A percentile compares a stretch with the other conserved stretches of the same genome.
phyloP scores from a whole-genome alignment of 352 stramenopile species.

The Phytophthora meadii region DNA sequence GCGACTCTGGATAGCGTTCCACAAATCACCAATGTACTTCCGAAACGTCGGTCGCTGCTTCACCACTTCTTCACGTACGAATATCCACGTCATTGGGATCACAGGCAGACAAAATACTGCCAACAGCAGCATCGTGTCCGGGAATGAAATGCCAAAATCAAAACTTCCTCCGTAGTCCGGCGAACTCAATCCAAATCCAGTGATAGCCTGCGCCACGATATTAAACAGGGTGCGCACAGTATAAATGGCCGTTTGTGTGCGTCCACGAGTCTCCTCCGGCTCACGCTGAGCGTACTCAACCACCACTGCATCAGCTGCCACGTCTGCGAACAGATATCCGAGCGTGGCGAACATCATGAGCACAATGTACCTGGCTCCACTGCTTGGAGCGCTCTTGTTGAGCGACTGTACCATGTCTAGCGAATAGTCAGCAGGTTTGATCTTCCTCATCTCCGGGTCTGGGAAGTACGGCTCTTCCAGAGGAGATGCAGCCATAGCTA shows the following conservation, averaged over 20 bases:
- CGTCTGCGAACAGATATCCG: slow-evolving; percentile 63
- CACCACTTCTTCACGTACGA: slow-evolving; percentile 54
- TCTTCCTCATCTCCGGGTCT: slow-evolving; percentile 32
- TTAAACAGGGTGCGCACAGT: slow-evolving; percentile 54
- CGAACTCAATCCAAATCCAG: slow-evolving; percentile 50
- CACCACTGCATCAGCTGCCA: slow-evolving; percentile 59
- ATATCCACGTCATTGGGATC: slow-evolving; percentile 58
- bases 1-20: slow-evolving; percentile 48
- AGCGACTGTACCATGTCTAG: slow-evolving; percentile 38
- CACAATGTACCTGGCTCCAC: slow-evolving; percentile 54
- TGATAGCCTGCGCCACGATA: slow-evolving; percentile 44
- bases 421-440: slow-evolving; percentile 46
- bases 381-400: slow-evolving; percentile 43
- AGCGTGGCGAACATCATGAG: slow-evolving; percentile 61
- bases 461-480: slow-evolving; percentile 52
- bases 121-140: slow-evolving; percentile 44
- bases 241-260: slow-evolving; percentile 62
- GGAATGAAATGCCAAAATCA: slow-evolving; percentile 51
- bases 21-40: slow-evolving; percentile 55
- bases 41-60: slow-evolving; percentile 33
- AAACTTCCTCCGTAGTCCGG: slow-evolving; percentile 55
- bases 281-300: slow-evolving; percentile 69
- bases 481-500: slow-evolving; percentile 42
- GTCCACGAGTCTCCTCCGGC: slow-evolving; percentile 53
- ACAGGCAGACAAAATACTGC: slow-evolving; percentile 48